phyloP scores from a whole-genome alignment of 2,329 filamentous ascomycete species.

The Talaromyces piceae region DNA sequence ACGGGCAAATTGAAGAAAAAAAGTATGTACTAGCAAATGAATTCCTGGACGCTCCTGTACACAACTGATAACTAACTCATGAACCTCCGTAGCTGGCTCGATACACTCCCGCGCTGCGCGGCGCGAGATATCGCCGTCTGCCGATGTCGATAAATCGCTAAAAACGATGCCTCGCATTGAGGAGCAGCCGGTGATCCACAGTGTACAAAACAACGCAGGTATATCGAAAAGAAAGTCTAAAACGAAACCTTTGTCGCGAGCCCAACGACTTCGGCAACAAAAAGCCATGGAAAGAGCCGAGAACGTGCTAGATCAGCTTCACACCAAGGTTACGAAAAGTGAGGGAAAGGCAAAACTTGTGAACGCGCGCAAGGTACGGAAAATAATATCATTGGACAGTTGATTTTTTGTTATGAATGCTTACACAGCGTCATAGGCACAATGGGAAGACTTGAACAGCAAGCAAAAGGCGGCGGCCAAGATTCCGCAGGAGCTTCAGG shows the following conservation, averaged over 20 bases:
- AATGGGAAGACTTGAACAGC: conserved; percentile 37
- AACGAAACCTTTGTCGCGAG: conserved; percentile 43
- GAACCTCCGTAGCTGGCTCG: conserved; percentile 40
- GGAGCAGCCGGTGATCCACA: conserved; percentile 40
- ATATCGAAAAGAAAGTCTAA: conserved; percentile 46
- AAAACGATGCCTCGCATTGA: conserved; percentile 35
- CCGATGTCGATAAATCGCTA: conserved; percentile 46
- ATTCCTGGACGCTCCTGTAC: neutral
- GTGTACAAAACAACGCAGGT: conserved; percentile 43
- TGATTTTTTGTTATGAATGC: neutral
- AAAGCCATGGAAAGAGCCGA: conserved; percentile 51
- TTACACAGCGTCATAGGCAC: conserved; percentile 18
- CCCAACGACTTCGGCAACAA: conserved; percentile 48
- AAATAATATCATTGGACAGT: neutral
- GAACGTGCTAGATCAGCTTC: conserved; percentile 46
- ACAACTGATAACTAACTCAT: conserved; percentile 10
- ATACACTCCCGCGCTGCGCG: conserved; percentile 53
- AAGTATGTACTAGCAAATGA: conserved; percentile 23
- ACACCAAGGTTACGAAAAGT: conserved; percentile 50
- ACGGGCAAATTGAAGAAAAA: conserved; percentile 24
- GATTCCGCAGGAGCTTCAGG: conserved; percentile 41
- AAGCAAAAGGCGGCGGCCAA: conserved; percentile 22
- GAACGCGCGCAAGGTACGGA: conserved; percentile 33
- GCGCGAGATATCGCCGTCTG: conserved; percentile 48
- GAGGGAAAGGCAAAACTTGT: conserved; percentile 41